Percentiles rank a stretch among this genome's conserved stretches.
These are phyloP conservation scores for Aspergillus fumigatus DNA, from an alignment of 2,329 filamentous ascomycete species.

Conservation along the genomic window DNA sequence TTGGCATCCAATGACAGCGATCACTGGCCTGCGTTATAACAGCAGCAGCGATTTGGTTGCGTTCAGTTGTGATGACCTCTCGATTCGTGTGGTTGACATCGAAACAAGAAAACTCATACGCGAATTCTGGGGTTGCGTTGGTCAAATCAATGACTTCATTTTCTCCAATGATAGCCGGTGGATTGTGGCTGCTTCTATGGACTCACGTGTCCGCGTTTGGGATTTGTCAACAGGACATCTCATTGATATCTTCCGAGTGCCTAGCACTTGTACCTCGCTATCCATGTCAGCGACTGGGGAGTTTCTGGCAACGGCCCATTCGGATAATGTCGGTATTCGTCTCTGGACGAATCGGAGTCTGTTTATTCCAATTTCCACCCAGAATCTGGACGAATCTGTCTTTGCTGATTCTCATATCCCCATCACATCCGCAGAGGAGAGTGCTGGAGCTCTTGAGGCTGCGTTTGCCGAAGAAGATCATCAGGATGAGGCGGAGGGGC, in stretches of 20 bases:
- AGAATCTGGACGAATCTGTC: conserved; percentile 75
- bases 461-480: conserved; percentile 60
- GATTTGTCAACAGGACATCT: conserved; percentile 93
- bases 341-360: conserved; percentile 94
- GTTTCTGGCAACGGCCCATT: conserved; percentile 84
- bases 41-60: conserved; percentile 78
- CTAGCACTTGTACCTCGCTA: conserved; percentile 73
- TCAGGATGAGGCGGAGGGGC: conserved; percentile 47
- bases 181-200: conserved; percentile 83
- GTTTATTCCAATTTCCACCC: conserved; percentile 82
- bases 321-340: conserved; percentile 79
- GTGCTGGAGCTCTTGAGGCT: conserved; percentile 68
- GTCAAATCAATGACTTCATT: conserved; percentile 70
- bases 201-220: conserved; percentile 80
- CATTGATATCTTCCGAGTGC: conserved; percentile 82
- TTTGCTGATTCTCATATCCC: conserved; percentile 63
- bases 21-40: conserved; percentile 76
- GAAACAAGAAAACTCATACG: conserved; percentile 86
- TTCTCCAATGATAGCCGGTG: conserved; percentile 93
- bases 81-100: conserved; percentile 82
- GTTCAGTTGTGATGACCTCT: conserved; percentile 82
- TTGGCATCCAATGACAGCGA: conserved; percentile 72
- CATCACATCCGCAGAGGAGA: conserved; percentile 77
- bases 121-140: conserved; percentile 81
- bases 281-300: conserved; percentile 88